A percentile compares a stretch with the other conserved stretches of the same genome.
Evolutionary conservation across 1,284 basidiomycete genomes (phyloP).

Genomic region (Naganishia albida): DNA sequence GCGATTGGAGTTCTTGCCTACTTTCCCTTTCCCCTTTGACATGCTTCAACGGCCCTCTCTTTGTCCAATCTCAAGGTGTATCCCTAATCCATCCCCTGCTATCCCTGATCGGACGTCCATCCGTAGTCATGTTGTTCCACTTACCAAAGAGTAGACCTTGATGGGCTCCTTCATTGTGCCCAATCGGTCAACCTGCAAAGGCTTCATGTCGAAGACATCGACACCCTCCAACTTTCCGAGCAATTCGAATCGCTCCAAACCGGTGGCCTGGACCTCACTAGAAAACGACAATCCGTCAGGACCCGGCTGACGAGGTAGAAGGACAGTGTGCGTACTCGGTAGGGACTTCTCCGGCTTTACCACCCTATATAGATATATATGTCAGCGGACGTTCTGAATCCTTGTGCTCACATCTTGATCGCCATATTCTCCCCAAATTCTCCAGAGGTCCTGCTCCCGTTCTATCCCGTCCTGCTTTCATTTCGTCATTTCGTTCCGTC

Average conservation of each 20-base stretch:
- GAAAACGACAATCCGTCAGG: constrained; percentile 23
- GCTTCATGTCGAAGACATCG: constrained; percentile 86
- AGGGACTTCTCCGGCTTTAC: constrained; percentile 49
- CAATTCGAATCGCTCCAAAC: constrained; percentile 93
- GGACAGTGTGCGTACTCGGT: constrained; percentile 47
- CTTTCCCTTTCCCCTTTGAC: not conserved
- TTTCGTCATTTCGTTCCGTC: not conserved
- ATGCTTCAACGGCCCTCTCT: not conserved
- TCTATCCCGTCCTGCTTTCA: not conserved
- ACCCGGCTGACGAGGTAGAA: not conserved
- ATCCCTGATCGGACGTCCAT: not conserved
- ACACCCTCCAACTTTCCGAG: constrained; percentile 84
- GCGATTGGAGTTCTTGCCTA: too few relatives aligned
- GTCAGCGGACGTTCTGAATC: not conserved
- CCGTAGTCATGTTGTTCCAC: constrained; percentile 47
- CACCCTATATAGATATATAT: constrained; percentile 37
- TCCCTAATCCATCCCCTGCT: not conserved
- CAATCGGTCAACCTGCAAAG: constrained; percentile 79
- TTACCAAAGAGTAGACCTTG: constrained; percentile 80
- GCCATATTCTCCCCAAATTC: not conserved
- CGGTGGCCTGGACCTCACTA: constrained; percentile 82
- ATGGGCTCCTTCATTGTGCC: constrained; percentile 88
- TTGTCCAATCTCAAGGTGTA: not conserved
- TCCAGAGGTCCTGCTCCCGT: not conserved
- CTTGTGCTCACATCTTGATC: not conserved